Conservation (phyloP, 768 basidiomycete genomes). For the Dioszegia hungarica region DNA sequence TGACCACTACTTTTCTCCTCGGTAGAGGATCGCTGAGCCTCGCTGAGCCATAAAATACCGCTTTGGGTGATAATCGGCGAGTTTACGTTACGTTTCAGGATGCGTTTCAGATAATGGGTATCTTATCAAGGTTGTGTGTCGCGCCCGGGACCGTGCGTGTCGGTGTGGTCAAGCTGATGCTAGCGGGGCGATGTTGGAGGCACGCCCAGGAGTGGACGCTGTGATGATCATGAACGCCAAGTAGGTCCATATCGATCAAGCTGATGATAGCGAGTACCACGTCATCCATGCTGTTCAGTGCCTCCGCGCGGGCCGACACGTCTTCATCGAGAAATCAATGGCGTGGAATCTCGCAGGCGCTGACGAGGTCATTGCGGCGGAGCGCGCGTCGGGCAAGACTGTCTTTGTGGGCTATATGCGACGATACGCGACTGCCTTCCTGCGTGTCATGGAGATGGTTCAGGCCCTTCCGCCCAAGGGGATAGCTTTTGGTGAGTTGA, state of each 20-base stretch:
- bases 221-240: constrained; percentile 23
- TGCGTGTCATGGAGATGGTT: constrained; percentile 29
- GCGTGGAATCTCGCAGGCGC: constrained; percentile 25
- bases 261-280: not conserved
- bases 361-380: constrained; percentile 23
- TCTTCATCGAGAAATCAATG: constrained; percentile 47
- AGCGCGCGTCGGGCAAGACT: constrained; percentile 14
- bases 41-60: no score
- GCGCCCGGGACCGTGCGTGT: no score
- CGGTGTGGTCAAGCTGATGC: no score
- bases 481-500: constrained; percentile 3
- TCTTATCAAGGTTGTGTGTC: no score
- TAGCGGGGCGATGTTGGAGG: constrained; percentile 12
- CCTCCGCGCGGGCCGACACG: constrained; percentile 27
- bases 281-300: constrained; percentile 16
- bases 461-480: constrained; percentile 7
- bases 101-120: no score
- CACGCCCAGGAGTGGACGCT: constrained; percentile 12
- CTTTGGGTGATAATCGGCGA: no score
- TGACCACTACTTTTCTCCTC: no score
- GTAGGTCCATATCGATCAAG: not conserved
- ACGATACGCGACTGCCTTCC: constrained; percentile 37
- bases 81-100: no score
- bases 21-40: no score
- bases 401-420: constrained; percentile 46